Evolutionary conservation across 805 yeast genomes (phyloP).

Genomic region (Kregervanrija delftensis): DNA sequence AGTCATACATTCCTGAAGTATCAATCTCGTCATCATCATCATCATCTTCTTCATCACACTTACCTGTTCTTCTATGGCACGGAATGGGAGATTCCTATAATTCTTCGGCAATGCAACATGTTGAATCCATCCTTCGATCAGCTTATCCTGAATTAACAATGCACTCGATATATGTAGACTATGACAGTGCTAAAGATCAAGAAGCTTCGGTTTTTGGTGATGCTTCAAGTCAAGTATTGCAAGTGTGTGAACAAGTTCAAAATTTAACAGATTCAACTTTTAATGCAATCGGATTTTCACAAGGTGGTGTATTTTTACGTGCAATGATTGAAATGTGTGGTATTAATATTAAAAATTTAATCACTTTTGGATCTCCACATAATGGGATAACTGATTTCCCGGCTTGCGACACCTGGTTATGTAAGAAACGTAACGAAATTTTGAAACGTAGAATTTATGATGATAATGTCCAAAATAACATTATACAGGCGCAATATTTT

Average conservation of each 20-base stretch:
- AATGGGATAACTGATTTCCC: conserved; percentile 70
- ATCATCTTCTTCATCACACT: background rate
- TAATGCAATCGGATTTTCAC: conserved; percentile 74
- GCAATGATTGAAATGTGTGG: conserved; percentile 58
- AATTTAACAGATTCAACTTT: conserved; percentile 41
- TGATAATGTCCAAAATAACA: conserved; percentile 43
- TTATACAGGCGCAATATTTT: conserved; percentile 73
- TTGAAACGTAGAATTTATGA: conserved; percentile 58
- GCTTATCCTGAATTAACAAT: conserved; percentile 44
- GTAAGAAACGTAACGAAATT: conserved; percentile 45
- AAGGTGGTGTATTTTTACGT: conserved; percentile 77
- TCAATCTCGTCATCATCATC: background rate
- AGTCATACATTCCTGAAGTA: no score
- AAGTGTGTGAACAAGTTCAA: conserved; percentile 49
- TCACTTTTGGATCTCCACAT: conserved; percentile 81
- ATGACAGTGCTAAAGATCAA: conserved; percentile 46
- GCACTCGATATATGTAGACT: conserved; percentile 47
- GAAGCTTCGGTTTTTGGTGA: conserved; percentile 52
- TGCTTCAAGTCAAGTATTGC: conserved; percentile 45
- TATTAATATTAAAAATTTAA: conserved; percentile 39
- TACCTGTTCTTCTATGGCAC: conserved; percentile 67
- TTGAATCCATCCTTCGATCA: conserved; percentile 34
- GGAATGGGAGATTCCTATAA: conserved; percentile 76
- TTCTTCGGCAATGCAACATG: conserved; percentile 49
- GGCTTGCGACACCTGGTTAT: conserved; percentile 49